These are phyloP conservation scores for Camellia sinensis DNA, from an alignment of 148 eudicot species.

Conservation along the genomic window DNA sequence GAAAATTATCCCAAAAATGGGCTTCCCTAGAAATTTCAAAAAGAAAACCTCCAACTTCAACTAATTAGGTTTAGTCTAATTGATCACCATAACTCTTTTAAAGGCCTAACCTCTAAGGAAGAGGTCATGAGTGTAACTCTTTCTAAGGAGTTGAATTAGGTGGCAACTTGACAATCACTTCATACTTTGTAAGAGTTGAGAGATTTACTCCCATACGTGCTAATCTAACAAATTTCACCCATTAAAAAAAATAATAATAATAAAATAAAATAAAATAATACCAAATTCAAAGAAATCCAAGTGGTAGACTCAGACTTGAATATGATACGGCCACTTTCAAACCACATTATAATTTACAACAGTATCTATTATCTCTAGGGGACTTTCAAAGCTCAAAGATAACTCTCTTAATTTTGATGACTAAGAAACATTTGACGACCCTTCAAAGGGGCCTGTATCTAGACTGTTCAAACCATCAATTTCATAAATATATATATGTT, in stretches of 20 bases:
- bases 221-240: too few relatives aligned
- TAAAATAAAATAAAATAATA: too few relatives aligned
- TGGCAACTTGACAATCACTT: too few relatives aligned
- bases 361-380: background rate
- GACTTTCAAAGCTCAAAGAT: conserved; percentile 7
- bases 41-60: too few relatives aligned
- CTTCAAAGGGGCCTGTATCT: conserved; percentile 14
- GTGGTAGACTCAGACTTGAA: background rate
- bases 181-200: too few relatives aligned
- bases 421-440: conserved; percentile 2
- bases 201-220: too few relatives aligned
- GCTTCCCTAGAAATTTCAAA: conserved; percentile 1
- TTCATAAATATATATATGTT: background rate
- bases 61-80: too few relatives aligned
- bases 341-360: background rate
- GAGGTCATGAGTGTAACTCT: too few relatives aligned
- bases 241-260: too few relatives aligned
- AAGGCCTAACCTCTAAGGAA: too few relatives aligned
- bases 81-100: too few relatives aligned
- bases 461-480: conserved; percentile 1
- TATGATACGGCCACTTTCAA: background rate
- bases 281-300: background rate
- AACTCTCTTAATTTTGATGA: background rate
- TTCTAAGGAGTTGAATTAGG: too few relatives aligned
- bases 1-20: background rate